These are phyloP conservation scores for Ceratocystis papillata DNA, from an alignment of 2,329 filamentous ascomycete genomes.

Conservation along the genomic window DNA sequence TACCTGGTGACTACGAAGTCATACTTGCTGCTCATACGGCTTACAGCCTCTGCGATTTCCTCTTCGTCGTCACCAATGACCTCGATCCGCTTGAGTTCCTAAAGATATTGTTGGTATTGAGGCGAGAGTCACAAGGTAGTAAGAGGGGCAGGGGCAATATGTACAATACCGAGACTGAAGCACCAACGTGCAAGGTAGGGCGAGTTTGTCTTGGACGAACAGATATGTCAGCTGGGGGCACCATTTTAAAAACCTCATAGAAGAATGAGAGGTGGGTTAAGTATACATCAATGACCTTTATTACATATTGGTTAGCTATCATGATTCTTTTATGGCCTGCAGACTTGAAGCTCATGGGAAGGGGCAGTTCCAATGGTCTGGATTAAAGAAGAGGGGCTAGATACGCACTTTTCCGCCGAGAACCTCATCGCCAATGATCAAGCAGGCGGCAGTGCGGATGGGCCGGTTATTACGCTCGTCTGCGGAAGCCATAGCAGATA, in stretches of 20 bases:
- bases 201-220: conserved; percentile 38
- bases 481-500: conserved; percentile 35
- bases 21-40: conserved; percentile 77
- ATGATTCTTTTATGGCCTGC: not conserved
- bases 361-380: not conserved
- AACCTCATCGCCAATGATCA: conserved; percentile 97
- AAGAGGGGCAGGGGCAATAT: conserved; percentile 22
- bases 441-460: conserved; percentile 80
- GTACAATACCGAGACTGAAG: conserved; percentile 50
- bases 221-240: not conserved
- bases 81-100: conserved; percentile 73
- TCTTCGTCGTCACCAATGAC: conserved; percentile 86
- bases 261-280: not conserved
- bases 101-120: not conserved
- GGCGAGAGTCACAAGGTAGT: not conserved
- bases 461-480: conserved; percentile 50
- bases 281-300: conserved; percentile 23
- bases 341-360: not conserved
- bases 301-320: conserved; percentile 1
- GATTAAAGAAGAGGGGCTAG: not conserved
- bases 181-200: conserved; percentile 55
- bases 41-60: conserved; percentile 80
- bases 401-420: conserved; percentile 73
- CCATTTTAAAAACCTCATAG: not conserved
- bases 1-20: conserved; percentile 86